A percentile compares a stretch with the other conserved stretches of the same genome.
Conservation (phyloP, 2,329 filamentous ascomycete genomes). For the Ophiocordyceps camponoti-floridani region DNA sequence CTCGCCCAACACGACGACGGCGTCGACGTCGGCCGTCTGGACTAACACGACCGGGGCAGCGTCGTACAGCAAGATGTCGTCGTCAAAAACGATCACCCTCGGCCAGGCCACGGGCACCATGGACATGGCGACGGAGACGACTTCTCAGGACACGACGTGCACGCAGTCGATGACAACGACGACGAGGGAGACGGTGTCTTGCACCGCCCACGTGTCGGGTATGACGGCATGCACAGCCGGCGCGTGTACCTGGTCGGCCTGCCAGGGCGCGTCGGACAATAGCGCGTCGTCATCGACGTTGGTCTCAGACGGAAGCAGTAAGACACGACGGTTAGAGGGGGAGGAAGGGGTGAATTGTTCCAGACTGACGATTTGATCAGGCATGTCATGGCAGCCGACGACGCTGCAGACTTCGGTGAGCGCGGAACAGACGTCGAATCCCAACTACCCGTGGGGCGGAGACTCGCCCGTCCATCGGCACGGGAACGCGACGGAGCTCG, state of each 20-base stretch:
- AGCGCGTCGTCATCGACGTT: not conserved
- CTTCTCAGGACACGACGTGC: not conserved
- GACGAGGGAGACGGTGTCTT: not conserved
- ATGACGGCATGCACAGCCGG: not conserved
- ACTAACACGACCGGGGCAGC: not conserved
- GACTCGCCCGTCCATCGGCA: conserved; percentile 17
- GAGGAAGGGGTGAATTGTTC: not conserved
- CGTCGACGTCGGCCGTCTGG: not conserved
- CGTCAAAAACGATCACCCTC: not conserved
- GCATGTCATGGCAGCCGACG: not conserved
- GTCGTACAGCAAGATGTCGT: not conserved
- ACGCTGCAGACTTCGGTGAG: conserved; percentile 6
- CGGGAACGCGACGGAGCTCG: conserved; percentile 11
- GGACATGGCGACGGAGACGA: not conserved
- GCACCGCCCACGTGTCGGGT: not conserved
- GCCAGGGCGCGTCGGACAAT: not conserved
- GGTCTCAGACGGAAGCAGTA: not conserved
- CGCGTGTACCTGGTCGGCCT: not conserved
- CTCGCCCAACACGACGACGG: not conserved
- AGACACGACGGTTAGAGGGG: not conserved
- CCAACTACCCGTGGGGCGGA: conserved; percentile 18
- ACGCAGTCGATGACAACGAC: not conserved
- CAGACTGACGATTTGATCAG: not conserved
- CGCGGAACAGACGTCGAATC: conserved; percentile 4
- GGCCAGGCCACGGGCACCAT: not conserved